A percentile compares a stretch with the other conserved stretches of the same genome.
Evolutionary conservation across 2,329 filamentous ascomycete species (phyloP).

Genomic region (Alternaria angustiovoidea): DNA sequence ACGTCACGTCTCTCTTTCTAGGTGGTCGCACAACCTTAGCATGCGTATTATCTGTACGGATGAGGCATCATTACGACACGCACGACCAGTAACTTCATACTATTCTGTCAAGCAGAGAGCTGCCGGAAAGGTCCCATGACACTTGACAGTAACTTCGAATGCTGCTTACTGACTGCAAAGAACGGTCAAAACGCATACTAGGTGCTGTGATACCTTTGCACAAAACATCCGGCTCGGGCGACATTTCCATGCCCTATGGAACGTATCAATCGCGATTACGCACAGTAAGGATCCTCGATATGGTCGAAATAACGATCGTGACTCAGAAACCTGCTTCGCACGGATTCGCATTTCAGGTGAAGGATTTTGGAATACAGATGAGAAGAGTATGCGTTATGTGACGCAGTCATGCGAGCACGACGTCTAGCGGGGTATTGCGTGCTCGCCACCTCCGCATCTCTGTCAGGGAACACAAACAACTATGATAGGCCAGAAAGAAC

Average conservation of each 20-base stretch:
- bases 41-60: too few species aligned
- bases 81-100: not conserved
- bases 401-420: constrained; percentile 22
- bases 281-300: too few species aligned
- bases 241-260: not conserved
- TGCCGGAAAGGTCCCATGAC: too few species aligned
- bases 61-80: too few species aligned
- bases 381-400: not conserved
- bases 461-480: not conserved
- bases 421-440: constrained; percentile 37
- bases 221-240: not conserved
- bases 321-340: too few species aligned
- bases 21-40: too few species aligned
- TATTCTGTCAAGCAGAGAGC: not conserved
- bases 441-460: constrained; percentile 20
- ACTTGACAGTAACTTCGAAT: not conserved
- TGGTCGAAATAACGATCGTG: too few species aligned
- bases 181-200: not conserved
- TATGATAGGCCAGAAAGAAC: not conserved
- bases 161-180: not conserved
- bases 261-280: too few species aligned
- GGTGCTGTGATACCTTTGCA: not conserved
- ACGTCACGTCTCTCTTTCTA: too few species aligned
- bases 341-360: too few species aligned
- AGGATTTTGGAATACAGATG: too few species aligned